Evolutionary conservation across 257 asterid species (phyloP).

Genomic region (Ligustrum vulgare): DNA sequence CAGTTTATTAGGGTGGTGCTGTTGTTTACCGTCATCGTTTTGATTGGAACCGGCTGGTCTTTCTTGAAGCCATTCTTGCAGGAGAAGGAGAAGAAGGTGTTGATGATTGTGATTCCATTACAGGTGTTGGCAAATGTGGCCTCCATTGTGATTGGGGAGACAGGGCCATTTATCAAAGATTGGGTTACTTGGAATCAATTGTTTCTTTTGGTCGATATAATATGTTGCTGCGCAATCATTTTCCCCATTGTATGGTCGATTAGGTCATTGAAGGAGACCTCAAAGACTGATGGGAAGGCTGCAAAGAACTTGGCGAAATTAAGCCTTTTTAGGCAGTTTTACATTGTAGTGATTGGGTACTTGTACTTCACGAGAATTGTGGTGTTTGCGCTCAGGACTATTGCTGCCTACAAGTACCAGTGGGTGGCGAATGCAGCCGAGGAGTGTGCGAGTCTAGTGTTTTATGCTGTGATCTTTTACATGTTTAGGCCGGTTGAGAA

Average conservation of each 20-base stretch:
- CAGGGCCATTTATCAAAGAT: slow-evolving; percentile 91
- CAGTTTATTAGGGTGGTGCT: slow-evolving; percentile 83
- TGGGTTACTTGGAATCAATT: slow-evolving; percentile 85
- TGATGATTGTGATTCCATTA: slow-evolving; percentile 95
- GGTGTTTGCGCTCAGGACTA: slow-evolving; percentile 89
- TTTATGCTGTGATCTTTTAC: slow-evolving; percentile 77
- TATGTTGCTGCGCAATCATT: slow-evolving; percentile 88
- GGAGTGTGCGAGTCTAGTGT: slow-evolving; percentile 84
- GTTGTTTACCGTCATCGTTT: slow-evolving; percentile 79
- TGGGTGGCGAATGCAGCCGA: slow-evolving; percentile 96
- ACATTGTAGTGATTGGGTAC: slow-evolving; percentile 90
- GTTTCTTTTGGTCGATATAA: slow-evolving; percentile 81
- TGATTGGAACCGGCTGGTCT: slow-evolving; percentile 95
- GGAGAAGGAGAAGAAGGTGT: slow-evolving; percentile 91
- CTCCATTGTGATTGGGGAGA: slow-evolving; percentile 84
- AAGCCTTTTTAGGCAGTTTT: slow-evolving; percentile 92
- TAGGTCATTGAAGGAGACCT: slow-evolving; percentile 90
- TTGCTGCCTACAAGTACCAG: slow-evolving; percentile 85
- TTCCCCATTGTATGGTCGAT: slow-evolving; percentile 98
- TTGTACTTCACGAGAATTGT: slow-evolving; percentile 91
- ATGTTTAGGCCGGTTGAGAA: slow-evolving; percentile 95
- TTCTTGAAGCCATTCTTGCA: slow-evolving; percentile 88
- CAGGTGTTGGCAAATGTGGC: slow-evolving; percentile 93
- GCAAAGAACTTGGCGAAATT: slow-evolving; percentile 87
- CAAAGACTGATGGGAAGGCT: slow-evolving; percentile 98